A percentile compares a stretch with the other conserved stretches of the same genome.
These are phyloP conservation scores for Petunia axillaris DNA, from an alignment of 257 asterid genomes.

Conservation along the genomic window DNA sequence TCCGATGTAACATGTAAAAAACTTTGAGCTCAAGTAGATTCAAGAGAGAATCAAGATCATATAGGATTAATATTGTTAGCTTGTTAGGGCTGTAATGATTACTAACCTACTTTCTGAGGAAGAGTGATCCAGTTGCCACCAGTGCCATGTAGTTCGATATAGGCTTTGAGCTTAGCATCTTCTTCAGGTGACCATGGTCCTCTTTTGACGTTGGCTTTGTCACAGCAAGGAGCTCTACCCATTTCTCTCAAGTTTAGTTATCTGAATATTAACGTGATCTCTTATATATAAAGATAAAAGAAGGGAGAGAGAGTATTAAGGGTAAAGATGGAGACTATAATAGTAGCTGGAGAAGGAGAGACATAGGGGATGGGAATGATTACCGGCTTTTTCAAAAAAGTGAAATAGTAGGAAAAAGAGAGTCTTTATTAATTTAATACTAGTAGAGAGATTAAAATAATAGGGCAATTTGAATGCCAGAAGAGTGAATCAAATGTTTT, in stretches of 20 bases:
- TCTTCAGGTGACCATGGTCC: slow-evolving; percentile 56
- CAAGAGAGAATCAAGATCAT: no score
- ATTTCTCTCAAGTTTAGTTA: background rate
- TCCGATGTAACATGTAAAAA: background rate
- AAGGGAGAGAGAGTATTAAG: background rate
- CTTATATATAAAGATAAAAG: background rate
- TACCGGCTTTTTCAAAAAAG: slow-evolving; percentile 39
- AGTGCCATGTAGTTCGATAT: slow-evolving; percentile 43
- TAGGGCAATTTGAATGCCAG: slow-evolving; percentile 42
- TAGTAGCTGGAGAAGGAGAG: slow-evolving; percentile 54
- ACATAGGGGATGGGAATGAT: slow-evolving; percentile 37
- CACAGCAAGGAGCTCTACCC: slow-evolving; percentile 59
- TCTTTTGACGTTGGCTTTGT: slow-evolving; percentile 49
- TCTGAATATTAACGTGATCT: background rate
- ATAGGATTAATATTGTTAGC: background rate
- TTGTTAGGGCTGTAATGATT: background rate
- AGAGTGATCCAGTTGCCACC: slow-evolving; percentile 53
- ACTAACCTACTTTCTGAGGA: slow-evolving; percentile 45
- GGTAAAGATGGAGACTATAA: slow-evolving; percentile 24
- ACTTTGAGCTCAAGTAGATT: background rate
- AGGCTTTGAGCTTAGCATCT: slow-evolving; percentile 47
- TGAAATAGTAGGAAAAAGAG: slow-evolving; percentile 41
- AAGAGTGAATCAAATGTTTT: slow-evolving; percentile 40
- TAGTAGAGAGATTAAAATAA: slow-evolving; percentile 31
- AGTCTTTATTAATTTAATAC: background rate